Base-by-base conservation (phyloP, 2,329 filamentous ascomycete species). In the Calycina herbarum region DNA sequence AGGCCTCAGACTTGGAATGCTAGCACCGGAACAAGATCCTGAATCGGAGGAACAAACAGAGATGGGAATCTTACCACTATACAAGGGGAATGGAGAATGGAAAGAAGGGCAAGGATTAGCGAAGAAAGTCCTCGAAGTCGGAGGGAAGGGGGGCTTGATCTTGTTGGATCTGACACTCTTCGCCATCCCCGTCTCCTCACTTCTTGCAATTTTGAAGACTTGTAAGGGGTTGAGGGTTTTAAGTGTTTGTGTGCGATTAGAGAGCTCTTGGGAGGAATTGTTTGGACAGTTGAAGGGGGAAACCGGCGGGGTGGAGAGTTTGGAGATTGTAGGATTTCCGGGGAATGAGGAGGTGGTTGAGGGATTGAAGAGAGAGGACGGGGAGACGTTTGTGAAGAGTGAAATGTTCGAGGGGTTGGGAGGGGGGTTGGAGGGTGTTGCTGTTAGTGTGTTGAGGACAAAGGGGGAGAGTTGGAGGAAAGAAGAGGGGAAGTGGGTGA, bases 91-190 rank as follows among this genome's bases (percentile, higher is more conserved):
- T 64, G 35, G 15, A 31, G 71, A 20, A 67, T 68, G 5, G 59
- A 74, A 38, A 71, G 72, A 11, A 70, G 65, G 7, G 66, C 51
- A 17, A 63, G 73, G 56, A 62, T 38, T 38, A 15, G 8, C 35
- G 35, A 13, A 15, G 35, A 38, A 15, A 15, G 13, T 38, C 13
- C 35, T 38, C 1, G 35, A 38, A 11, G 35, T 38, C 2, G 35
- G 35, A 8, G 35, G 2, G 10, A 13, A 15, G 35, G 35, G 35
- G 10, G 35, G 13, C 35, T 15, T 38, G 35, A 38, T 69, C 0
- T 63, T 72, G 64, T 54, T 68, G 11, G 81, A 81, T 69, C 71
- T 74, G 11, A 80, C 79, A 10, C 69, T 82, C 56, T 82, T 80
- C 67, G 79, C 78, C 0, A 58, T 82, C 4, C 74, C 71, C 7